Conservation (phyloP, 148 eudicot species). For the Heliamphora exappendiculata region DNA sequence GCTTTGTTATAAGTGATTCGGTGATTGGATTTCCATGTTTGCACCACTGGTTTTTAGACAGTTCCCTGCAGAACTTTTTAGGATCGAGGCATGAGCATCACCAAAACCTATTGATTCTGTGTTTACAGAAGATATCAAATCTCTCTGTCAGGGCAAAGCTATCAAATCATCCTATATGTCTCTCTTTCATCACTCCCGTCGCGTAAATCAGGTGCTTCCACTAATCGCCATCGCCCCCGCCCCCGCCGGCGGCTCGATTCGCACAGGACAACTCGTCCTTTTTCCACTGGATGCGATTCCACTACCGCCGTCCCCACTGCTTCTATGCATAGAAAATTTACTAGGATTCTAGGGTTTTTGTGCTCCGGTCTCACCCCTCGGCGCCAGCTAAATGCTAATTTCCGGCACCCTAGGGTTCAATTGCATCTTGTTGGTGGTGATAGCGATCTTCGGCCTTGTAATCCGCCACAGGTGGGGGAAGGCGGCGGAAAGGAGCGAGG, state of each 20-base stretch:
- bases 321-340: background rate
- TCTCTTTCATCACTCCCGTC: background rate
- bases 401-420: conserved; percentile 44
- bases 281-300: background rate
- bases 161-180: too few relatives aligned
- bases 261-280: background rate
- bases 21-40: too few relatives aligned
- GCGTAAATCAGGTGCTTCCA: background rate
- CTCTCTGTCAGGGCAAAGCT: too few relatives aligned
- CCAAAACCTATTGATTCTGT: too few relatives aligned
- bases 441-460: conserved; percentile 15
- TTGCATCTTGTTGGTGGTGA: conserved; percentile 16
- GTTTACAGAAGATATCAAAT: too few relatives aligned
- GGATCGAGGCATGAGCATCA: too few relatives aligned
- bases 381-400: conserved; percentile 28
- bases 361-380: conserved; percentile 3
- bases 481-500: conserved; percentile 30
- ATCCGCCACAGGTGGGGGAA: conserved; percentile 37
- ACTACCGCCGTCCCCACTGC: too few relatives aligned
- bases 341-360: conserved; percentile 3
- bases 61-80: too few relatives aligned
- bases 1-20: too few relatives aligned
- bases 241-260: background rate
- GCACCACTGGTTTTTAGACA: too few relatives aligned
- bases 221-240: background rate